Base-by-base conservation (phyloP, 352 stramenopile species). In the Globisporangium takayamanum region DNA sequence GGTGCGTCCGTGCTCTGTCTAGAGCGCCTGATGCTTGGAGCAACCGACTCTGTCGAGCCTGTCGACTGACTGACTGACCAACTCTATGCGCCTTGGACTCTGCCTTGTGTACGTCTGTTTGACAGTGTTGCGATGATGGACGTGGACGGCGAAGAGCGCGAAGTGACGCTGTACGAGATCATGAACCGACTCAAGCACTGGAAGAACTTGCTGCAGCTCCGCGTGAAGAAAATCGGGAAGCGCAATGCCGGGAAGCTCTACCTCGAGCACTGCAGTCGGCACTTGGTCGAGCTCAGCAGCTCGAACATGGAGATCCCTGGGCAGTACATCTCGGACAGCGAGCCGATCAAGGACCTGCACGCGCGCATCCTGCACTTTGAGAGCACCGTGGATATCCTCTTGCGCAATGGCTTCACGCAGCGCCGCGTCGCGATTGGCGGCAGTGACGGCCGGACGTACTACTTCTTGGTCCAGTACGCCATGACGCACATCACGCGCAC, bases 401-500 rank as follows among this genome's bases (percentile, higher is more conserved):
- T 94, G 50, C 81, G 87, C 47, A 91, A 95, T 39, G 89, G 89
- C 16, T 97, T 94, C 72, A 96, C 87, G 25, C 90, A 97, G 63
- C 82, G 89, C n/a, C 88, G 91, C 20, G 72, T 97, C 42, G 78
- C 87, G 16, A 89, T 97, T 59, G 84, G 91, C 16, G 91, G 90
- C 36, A 97, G 81, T 45, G 88, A 97, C 53, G 91, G 91, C 18
- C 73, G 75, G n/a, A 63, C 74, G 4, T 95, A 96, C 68, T 92
- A 91, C 64, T 97, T 97, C 66, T 49, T 97, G 53, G 88, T 97
- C 33, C 91, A 97, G 64, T 96, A 96, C 59, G 87, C 90, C 16
- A 95, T 95, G 79, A 95, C 91, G 22, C 87, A 97, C 72, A 92
- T 95, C 53, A 97, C 91, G 22, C 87, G 88, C 44, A 96, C 87